Conservation (phyloP, 352 stramenopile species). For the Globisporangium alternatum region DNA sequence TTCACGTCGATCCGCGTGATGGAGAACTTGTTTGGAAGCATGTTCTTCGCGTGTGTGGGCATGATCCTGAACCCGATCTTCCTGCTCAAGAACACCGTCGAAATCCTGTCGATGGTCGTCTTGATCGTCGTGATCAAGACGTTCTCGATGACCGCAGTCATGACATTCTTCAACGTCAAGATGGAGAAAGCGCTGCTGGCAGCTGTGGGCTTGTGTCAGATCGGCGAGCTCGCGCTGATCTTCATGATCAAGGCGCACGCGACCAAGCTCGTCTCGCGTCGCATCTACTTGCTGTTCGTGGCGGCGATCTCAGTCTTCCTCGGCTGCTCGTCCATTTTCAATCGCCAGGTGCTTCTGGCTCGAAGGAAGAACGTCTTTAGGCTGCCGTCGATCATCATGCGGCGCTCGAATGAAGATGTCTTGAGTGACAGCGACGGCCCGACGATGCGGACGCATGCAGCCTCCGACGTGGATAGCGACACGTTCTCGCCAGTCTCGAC, state of each 20-base stretch:
- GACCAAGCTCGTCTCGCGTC: slow-evolving; percentile 76
- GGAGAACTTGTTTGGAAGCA: slow-evolving; percentile 86
- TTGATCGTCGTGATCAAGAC: slow-evolving; percentile 81
- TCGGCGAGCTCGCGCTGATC: slow-evolving; percentile 83
- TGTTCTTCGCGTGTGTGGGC: slow-evolving; percentile 87
- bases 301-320: slow-evolving; percentile 80
- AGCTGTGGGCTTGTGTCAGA: slow-evolving; percentile 74
- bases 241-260: slow-evolving; percentile 90
- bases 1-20: slow-evolving; percentile 86
- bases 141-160: slow-evolving; percentile 66
- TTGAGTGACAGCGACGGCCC: slow-evolving; percentile 11
- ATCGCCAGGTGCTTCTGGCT: slow-evolving; percentile 63
- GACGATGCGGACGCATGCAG: slow-evolving; percentile 15
- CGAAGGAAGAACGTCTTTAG: slow-evolving; percentile 58
- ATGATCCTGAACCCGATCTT: slow-evolving; percentile 88
- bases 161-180: slow-evolving; percentile 78
- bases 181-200: slow-evolving; percentile 73
- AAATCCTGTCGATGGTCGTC: slow-evolving; percentile 83
- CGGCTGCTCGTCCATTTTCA: slow-evolving; percentile 77
- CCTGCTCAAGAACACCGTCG: slow-evolving; percentile 64
- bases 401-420: slow-evolving; percentile 8
- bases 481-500: slow-evolving; percentile 26
- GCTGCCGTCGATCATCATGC: slow-evolving; percentile 39
- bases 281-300: slow-evolving; percentile 81
- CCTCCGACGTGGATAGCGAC: slow-evolving; percentile 30